Conservation (phyloP, 805 yeast species). For the Schwanniomyces yamadae region DNA sequence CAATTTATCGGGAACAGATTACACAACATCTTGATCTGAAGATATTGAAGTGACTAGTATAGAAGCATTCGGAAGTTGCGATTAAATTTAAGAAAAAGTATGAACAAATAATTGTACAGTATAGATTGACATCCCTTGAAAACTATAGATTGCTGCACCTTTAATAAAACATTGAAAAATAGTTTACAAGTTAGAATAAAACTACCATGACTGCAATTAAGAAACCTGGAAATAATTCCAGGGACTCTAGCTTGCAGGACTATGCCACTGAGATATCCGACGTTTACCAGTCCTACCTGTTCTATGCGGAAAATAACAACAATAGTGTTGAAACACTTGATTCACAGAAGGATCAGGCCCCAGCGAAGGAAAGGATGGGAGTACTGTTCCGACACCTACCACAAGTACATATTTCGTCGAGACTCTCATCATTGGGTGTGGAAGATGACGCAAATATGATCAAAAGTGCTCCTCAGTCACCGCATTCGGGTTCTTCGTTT, state of each 20-base stretch:
- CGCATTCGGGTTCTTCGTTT: constrained; percentile 28
- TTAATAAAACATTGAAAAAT: too few relatives aligned
- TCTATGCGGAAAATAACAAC: constrained; percentile 7
- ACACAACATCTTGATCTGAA: too few relatives aligned
- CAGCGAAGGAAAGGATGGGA: too few relatives aligned
- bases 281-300: background rate
- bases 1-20: too few relatives aligned
- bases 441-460: constrained; percentile 12
- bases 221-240: background rate
- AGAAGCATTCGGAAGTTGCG: too few relatives aligned
- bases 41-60: too few relatives aligned
- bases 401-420: constrained; percentile 23
- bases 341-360: constrained; percentile 18
- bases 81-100: too few relatives aligned
- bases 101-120: too few relatives aligned
- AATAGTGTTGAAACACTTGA: constrained; percentile 29
- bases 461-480: constrained; percentile 32
- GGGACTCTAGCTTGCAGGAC: background rate
- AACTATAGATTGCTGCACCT: too few relatives aligned
- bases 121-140: too few relatives aligned
- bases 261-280: background rate
- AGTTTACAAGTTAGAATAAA: too few relatives aligned
- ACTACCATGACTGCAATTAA: background rate
- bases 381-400: constrained; percentile 4
- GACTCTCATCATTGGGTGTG: constrained; percentile 19